phyloP scores from a whole-genome alignment of 2,329 filamentous ascomycete species.

The Rasamsonia emersonii region DNA sequence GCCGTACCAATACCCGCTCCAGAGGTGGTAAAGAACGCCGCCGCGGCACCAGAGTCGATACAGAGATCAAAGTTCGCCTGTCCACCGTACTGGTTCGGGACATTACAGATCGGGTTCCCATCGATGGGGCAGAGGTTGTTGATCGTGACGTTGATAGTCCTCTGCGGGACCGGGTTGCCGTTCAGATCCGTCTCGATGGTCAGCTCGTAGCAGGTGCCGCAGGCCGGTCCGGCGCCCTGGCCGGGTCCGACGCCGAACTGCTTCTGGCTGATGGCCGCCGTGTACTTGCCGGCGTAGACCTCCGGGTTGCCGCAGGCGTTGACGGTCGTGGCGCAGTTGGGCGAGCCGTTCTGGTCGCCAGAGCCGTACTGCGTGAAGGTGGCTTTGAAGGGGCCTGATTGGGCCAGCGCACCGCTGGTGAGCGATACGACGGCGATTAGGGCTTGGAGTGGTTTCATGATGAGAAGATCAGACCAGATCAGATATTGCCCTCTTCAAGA shows the following conservation, averaged over 20 bases:
- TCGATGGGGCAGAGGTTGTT: slow-evolving; percentile 33
- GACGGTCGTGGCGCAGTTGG: slow-evolving; percentile 28
- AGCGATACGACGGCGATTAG: too few relatives aligned
- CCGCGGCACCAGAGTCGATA: slow-evolving; percentile 27
- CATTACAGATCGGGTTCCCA: slow-evolving; percentile 29
- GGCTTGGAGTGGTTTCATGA: too few relatives aligned
- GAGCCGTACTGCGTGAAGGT: slow-evolving; percentile 28
- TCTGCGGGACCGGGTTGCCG: slow-evolving; percentile 17
- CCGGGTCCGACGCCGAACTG: slow-evolving; percentile 29
- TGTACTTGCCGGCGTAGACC: slow-evolving; percentile 20
- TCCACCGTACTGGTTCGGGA: slow-evolving; percentile 31
- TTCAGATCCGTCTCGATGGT: slow-evolving; percentile 24
- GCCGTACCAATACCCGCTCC: slow-evolving; percentile 26
- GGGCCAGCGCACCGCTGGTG: background rate
- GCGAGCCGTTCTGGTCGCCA: slow-evolving; percentile 22
- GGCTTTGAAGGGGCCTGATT: slow-evolving; percentile 15
- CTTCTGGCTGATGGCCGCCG: slow-evolving; percentile 31
- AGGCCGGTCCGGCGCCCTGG: slow-evolving; percentile 29
- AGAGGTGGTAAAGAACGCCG: slow-evolving; percentile 26
- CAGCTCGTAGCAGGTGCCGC: slow-evolving; percentile 32
- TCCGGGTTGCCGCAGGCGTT: slow-evolving; percentile 28
- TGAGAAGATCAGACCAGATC: too few relatives aligned
- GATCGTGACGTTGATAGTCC: slow-evolving; percentile 30
- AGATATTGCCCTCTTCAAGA: too few relatives aligned
- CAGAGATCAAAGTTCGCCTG: slow-evolving; percentile 36